Base-by-base conservation (phyloP, 2,329 filamentous ascomycete species). In the Malbranchea cinnamomea region DNA sequence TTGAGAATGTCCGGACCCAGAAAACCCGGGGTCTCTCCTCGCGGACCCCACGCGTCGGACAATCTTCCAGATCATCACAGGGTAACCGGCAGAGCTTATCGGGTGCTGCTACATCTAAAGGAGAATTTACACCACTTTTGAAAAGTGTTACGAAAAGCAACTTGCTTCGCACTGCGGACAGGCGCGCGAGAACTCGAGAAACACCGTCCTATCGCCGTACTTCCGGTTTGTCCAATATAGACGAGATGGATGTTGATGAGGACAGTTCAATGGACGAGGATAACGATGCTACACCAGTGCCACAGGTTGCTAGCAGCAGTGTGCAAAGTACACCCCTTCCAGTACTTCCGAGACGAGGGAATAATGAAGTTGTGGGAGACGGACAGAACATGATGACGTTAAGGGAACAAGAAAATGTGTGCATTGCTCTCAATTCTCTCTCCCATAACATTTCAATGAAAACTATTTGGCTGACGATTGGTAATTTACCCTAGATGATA, bases 91-190 rank as follows among this genome's bases (percentile, higher is more conserved):
- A 71, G 45, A 89, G 83, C 45, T 63, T 83, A 13, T 78, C 76
- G 13, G 62, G 65, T 21, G 67, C 68, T 39, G 63, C 60, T 10
- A 48, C 53, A 4, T 45, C 46, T 8, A 67, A 62, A 39, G 76
- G 74, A 43, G 91, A 98, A 47, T 98, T 98, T 53, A 98, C 89
- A 0, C 89, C 91, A 0, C 62, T 98, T 42, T 71, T 98, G 50
- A 93, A 92, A 55, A 76, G 71, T 43, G 48, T 66, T 60, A 64
- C 85, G 65, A 62, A 83, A 62, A 67, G 79, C 62, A 60, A 76
- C 63, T 54, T 69, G 57, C 38, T 68, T 50, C 54, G 56, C 41
- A 50, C 59, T 50, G 41, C 71, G 68, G n/a, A n/a, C n/a, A 50
- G 78, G 68, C 52, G 71, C 68, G 55, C 47, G 20, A 45, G 78